A percentile compares a stretch with the other conserved stretches of the same genome.
phyloP scores from a whole-genome alignment of 148 eudicot species.

The Silene latifolia region DNA sequence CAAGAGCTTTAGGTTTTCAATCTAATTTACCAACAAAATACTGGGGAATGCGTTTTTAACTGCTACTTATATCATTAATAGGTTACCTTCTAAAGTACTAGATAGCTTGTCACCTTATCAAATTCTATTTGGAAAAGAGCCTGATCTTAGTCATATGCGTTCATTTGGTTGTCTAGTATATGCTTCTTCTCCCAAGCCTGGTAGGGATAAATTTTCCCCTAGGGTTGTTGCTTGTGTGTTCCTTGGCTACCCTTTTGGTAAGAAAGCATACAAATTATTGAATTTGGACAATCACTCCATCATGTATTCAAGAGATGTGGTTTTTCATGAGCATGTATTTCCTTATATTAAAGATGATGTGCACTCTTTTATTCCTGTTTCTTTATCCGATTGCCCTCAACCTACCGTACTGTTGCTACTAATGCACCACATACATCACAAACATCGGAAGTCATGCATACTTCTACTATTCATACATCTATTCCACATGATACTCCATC shows the following conservation, averaged over 20 bases:
- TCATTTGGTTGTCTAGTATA: not conserved
- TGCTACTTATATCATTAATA: not conserved
- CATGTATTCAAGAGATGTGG: too few relatives aligned
- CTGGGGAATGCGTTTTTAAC: too few relatives aligned
- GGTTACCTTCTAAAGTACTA: not conserved
- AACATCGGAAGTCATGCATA: too few relatives aligned
- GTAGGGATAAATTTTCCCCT: not conserved
- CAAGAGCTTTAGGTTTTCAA: not conserved
- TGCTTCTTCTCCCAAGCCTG: not conserved
- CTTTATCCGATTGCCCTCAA: too few relatives aligned
- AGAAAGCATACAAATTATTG: not conserved
- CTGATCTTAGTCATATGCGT: not conserved
- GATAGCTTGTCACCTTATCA: not conserved
- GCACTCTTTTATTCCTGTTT: too few relatives aligned
- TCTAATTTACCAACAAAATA: not conserved
- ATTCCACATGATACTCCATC: too few relatives aligned
- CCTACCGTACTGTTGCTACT: too few relatives aligned
- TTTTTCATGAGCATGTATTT: too few relatives aligned
- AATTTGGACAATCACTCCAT: not conserved
- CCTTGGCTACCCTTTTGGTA: not conserved
- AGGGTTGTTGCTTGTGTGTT: not conserved
- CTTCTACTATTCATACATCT: too few relatives aligned
- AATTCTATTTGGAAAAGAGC: not conserved
- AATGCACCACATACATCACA: too few relatives aligned
- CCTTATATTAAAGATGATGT: too few relatives aligned